phyloP scores from a whole-genome alignment of 306 rosid species.

The Trifolium subterraneum region DNA sequence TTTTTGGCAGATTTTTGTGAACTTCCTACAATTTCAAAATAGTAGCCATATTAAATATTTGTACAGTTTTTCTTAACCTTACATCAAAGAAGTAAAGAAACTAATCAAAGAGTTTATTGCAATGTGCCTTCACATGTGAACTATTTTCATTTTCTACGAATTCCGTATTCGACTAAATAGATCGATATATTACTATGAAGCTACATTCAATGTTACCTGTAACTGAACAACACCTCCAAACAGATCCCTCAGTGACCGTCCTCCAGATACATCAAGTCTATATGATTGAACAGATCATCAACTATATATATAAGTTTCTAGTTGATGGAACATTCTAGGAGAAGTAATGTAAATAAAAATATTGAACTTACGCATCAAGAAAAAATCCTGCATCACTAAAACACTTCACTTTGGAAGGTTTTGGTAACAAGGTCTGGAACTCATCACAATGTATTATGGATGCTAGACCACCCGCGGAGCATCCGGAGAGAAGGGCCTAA shows the following conservation, averaged over 20 bases:
- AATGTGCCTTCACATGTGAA: slow-evolving; percentile 6
- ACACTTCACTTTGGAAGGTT: slow-evolving; percentile 77
- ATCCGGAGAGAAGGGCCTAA: slow-evolving; percentile 92
- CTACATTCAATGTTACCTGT: slow-evolving; percentile 59
- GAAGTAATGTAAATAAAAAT: slow-evolving; percentile 32
- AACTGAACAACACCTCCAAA: slow-evolving; percentile 77
- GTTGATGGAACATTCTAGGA: not conserved
- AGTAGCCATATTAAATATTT: slow-evolving; percentile 10
- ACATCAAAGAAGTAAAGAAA: slow-evolving; percentile 18
- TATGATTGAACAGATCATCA: slow-evolving; percentile 39
- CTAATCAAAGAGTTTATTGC: slow-evolving; percentile 20
- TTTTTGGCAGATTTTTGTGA: slow-evolving; percentile 67
- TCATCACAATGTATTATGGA: slow-evolving; percentile 89
- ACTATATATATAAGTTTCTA: slow-evolving; percentile 35
- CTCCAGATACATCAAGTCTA: slow-evolving; percentile 85
- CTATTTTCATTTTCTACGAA: not conserved
- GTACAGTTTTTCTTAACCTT: slow-evolving; percentile 26
- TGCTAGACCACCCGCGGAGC: slow-evolving; percentile 96
- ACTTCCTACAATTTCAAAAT: slow-evolving; percentile 61
- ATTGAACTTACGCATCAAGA: slow-evolving; percentile 73
- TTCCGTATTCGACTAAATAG: too few species aligned
- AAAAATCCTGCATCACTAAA: slow-evolving; percentile 89
- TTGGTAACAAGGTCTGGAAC: slow-evolving; percentile 62
- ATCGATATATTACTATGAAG: too few species aligned
- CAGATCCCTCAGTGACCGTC: slow-evolving; percentile 68